Base-by-base conservation (phyloP, 116 monocot genomes). In the Thalassia testudinum region DNA sequence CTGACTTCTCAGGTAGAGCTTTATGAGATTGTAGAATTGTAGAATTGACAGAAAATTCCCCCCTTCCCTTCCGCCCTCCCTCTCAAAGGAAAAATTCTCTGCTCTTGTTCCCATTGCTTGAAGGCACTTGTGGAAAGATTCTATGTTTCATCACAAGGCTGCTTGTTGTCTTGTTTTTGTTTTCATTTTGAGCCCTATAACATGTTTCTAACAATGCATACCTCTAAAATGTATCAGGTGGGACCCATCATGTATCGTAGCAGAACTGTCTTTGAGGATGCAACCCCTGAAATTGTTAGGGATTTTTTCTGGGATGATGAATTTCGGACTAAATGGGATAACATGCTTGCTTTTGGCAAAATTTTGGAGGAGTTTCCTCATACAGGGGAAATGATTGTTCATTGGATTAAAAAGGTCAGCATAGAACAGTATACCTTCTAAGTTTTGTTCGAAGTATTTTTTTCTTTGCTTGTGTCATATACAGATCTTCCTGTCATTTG, bases 231-330 rank as follows among this genome's bases (percentile, higher is more conserved):
- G 30, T 34, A 47, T 47, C 62, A 95, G 95, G 72, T 22, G 18
- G 85, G 95, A 19, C 88, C 81, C 8, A 58, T 82, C 48, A 68
- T 85, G 28, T 87, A 78, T 43, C 74, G 81, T 50, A 88, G 88
- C 53, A 70, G 70, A 70, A 95, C 95, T 26, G 70, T 88, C 19
- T 95, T 95, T 66, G 95, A 95, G 74, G 95, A 95, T 70, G 88
- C 82, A 50, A 82, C 73, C 53, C 81, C 95, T 50, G 95, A 95
- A 62, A 58, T 95, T 49, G 88, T 95, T 23, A 81, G 82, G 49
- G 95, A 95, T 67, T 95, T 95, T 66, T 95, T 95, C 53, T 95
- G 95, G 95, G 95, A 95, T 61, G 88, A 84, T 62, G 87, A 85
- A 43, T 95, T 95, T 66, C 73, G 95, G 21, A 60, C 63, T 11